Percentiles rank a stretch among this genome's conserved stretches.
These are phyloP conservation scores for Malassezia sp. DNA, from an alignment of 1,284 basidiomycete genomes.

Conservation along the genomic window DNA sequence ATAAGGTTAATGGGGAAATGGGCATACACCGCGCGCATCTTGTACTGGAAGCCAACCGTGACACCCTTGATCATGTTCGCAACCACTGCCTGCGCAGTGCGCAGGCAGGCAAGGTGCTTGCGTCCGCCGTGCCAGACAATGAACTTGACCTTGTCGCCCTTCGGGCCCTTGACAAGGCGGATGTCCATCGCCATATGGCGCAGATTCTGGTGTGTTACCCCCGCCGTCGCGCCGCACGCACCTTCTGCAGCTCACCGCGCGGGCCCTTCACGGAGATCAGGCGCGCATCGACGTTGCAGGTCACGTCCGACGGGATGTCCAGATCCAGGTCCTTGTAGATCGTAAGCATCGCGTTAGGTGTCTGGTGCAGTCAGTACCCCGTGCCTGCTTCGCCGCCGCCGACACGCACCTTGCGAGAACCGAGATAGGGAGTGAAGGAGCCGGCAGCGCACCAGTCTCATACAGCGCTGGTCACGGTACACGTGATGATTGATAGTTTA, in stretches of 20 bases:
- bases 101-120: conserved; percentile 96
- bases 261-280: conserved; percentile 46
- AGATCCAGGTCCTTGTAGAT: conserved; percentile 47
- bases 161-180: conserved; percentile 48
- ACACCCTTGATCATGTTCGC: conserved; percentile 79
- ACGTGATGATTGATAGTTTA: conserved; percentile 11
- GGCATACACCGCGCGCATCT: conserved; percentile 78
- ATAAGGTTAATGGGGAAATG: conserved; percentile 99
- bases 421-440: conserved; percentile 17
- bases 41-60: conserved; percentile 98
- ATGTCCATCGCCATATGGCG: conserved; percentile 47
- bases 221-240: conserved; percentile 15
- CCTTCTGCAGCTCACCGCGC: conserved; percentile 44
- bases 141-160: conserved; percentile 66
- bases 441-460: conserved; percentile 3
- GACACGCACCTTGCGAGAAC: conserved; percentile 13
- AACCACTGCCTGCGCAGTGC: conserved; percentile 87
- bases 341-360: conserved; percentile 35
- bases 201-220: conserved; percentile 29
- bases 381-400: background rate
- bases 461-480: background rate
- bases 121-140: conserved; percentile 95
- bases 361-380: background rate
- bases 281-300: conserved; percentile 38
- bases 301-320: conserved; percentile 35